Conservation (phyloP, 352 stramenopile species). For the Phytophthora cryptogea region DNA sequence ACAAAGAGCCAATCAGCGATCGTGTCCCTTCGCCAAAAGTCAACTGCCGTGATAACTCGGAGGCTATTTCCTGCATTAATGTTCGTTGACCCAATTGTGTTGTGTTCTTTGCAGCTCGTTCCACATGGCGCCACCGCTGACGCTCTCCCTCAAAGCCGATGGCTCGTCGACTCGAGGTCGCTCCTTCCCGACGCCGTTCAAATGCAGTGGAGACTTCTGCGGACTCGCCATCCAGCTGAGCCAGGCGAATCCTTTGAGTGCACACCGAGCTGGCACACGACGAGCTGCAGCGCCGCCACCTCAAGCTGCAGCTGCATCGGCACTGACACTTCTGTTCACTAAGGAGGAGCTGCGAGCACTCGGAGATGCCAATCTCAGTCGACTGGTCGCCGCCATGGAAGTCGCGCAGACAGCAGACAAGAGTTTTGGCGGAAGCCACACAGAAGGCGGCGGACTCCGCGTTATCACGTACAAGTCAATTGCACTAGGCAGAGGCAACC, state of each 20-base stretch:
- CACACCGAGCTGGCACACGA: conserved; percentile 12
- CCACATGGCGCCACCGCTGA: conserved; percentile 13
- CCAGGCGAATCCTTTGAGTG: conserved; percentile 5
- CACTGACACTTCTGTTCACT: conserved; percentile 58
- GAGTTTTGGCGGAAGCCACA: conserved; percentile 9
- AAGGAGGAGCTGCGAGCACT: conserved; percentile 47
- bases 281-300: conserved; percentile 18
- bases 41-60: neutral
- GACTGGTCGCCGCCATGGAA: conserved; percentile 45
- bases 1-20: conserved; percentile 23
- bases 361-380: conserved; percentile 39
- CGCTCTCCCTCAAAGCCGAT: conserved; percentile 12
- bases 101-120: neutral
- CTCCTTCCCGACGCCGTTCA: conserved; percentile 73
- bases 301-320: conserved; percentile 32
- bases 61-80: conserved; percentile 11
- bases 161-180: conserved; percentile 11
- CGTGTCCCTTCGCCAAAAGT: conserved; percentile 19
- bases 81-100: neutral
- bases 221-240: conserved; percentile 50
- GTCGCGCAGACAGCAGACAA: conserved; percentile 31
- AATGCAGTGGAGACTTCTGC: conserved; percentile 81
- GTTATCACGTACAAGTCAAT: conserved; percentile 86
- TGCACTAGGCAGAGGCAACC: conserved; percentile 64
- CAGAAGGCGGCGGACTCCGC: conserved; percentile 35